phyloP scores from a whole-genome alignment of 139 green algal genomes.

The Zygnema cylindricum region DNA sequence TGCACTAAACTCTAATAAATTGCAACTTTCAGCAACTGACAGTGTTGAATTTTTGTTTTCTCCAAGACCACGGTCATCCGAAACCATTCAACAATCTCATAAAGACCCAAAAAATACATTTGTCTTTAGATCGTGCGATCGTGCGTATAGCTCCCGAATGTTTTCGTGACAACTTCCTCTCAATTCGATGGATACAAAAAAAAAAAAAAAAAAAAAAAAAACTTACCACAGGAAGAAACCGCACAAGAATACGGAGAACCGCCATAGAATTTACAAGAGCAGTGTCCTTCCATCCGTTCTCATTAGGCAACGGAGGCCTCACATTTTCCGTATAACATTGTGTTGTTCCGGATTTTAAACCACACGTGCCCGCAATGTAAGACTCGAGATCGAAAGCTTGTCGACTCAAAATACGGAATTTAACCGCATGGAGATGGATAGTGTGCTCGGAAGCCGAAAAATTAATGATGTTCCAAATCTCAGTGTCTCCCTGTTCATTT shows the following conservation, averaged over 20 bases:
- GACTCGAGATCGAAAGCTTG: not conserved
- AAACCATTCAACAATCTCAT: too few species aligned
- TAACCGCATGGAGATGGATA: conserved; percentile 40
- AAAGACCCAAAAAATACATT: too few species aligned
- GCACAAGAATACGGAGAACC: not conserved
- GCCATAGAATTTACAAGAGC: not conserved
- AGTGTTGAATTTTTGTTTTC: too few species aligned
- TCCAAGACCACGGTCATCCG: too few species aligned
- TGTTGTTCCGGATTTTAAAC: not conserved
- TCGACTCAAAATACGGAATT: conserved; percentile 16
- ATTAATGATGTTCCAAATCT: conserved; percentile 48
- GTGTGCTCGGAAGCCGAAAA: not conserved
- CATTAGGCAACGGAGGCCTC: not conserved
- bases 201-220: too few species aligned
- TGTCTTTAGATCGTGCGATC: too few species aligned
- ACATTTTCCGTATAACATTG: not conserved
- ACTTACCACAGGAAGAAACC: not conserved
- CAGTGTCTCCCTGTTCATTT: not conserved
- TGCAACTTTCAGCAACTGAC: too few species aligned
- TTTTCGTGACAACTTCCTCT: too few species aligned
- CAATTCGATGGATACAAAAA: too few species aligned
- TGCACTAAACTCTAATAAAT: too few species aligned
- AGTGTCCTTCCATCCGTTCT: conserved; percentile 42
- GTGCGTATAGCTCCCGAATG: too few species aligned
- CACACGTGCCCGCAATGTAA: not conserved